These are phyloP conservation scores for Begonia loranthoides DNA, from an alignment of 306 rosid genomes.

Conservation along the genomic window DNA sequence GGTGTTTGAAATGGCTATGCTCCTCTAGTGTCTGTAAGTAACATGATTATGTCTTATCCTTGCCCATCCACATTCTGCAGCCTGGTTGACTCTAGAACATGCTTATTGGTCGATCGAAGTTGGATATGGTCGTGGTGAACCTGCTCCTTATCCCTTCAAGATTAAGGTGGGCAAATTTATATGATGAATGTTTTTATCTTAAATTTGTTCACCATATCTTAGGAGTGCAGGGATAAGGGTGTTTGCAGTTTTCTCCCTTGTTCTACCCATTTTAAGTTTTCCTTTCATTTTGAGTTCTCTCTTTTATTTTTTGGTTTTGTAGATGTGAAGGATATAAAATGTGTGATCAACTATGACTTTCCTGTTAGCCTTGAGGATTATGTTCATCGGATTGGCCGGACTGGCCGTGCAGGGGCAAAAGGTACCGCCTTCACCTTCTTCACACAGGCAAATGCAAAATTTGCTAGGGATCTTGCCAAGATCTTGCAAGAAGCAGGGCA, in stretches of 20 bases:
- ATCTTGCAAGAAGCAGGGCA: constrained; percentile 86
- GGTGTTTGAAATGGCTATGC: constrained; percentile 25
- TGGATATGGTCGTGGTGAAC: constrained; percentile 67
- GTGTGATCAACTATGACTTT: constrained; percentile 88
- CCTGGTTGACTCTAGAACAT: constrained; percentile 85
- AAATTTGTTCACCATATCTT: constrained; percentile 62
- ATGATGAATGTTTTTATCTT: constrained; percentile 80
- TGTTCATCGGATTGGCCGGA: constrained; percentile 91
- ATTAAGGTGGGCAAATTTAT: constrained; percentile 98
- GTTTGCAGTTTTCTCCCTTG: constrained; percentile 49
- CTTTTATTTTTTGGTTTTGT: constrained; percentile 6
- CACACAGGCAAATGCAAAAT: constrained; percentile 65
- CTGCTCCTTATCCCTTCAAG: constrained; percentile 99
- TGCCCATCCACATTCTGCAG: constrained; percentile 98
- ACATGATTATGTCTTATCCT: constrained; percentile 27
- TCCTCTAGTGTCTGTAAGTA: constrained; percentile 22
- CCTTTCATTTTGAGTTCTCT: constrained; percentile 11
- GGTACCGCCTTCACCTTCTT: constrained; percentile 85
- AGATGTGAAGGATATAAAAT: constrained; percentile 98
- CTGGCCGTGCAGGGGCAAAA: constrained; percentile 97
- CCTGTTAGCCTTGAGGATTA: constrained; percentile 94
- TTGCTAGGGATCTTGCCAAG: constrained; percentile 56
- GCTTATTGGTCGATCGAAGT: constrained; percentile 52
- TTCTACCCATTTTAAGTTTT: constrained; percentile 3
- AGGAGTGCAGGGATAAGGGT: constrained; percentile 87